Evolutionary conservation across 768 basidiomycete species (phyloP), one percentile per base, ranked within the genome.

Genomic region (Russula sp.): DNA sequence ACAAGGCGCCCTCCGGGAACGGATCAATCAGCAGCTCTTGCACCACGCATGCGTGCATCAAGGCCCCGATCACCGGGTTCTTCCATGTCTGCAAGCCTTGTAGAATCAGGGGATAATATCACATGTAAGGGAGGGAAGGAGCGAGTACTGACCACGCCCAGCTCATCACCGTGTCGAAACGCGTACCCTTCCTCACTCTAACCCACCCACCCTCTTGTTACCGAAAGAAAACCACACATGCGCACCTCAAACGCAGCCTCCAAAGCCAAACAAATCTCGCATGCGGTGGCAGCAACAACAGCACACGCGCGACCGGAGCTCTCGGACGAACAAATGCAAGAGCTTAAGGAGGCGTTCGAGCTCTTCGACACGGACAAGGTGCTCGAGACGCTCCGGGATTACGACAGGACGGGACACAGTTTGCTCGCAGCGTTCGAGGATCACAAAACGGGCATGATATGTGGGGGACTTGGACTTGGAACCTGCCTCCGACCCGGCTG

Each of bases 341-440:
- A 99, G 75, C 95, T 98, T 58, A 94, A 94, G 73, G 97, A 99
- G 70, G 97, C 97, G 0, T 99, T 99, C 70, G 96, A 98, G 74
- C 86, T 99, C 58, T 99, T 99, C 72, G 97, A 99, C 76, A 91
- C 94, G 48, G 97, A n/a, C n/a, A n/a, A n/a, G n/a, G n/a, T n/a
- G n/a, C n/a, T n/a, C n/a, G n/a, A n/a, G n/a, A n/a, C n/a, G n/a
- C n/a, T n/a, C n/a, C n/a, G n/a, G n/a, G n/a, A n/a, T n/a, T n/a
- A n/a, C n/a, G n/a, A n/a, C n/a, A n/a, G n/a, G n/a, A n/a, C n/a
- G n/a, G n/a, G n/a, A n/a, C n/a, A n/a, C n/a, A n/a, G n/a, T n/a
- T n/a, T n/a, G n/a, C n/a, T n/a, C n/a, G n/a, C n/a, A n/a, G n/a
- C n/a, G n/a, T n/a, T n/a, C n/a, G n/a, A n/a, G n/a, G n/a, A n/a